Conservation (phyloP, 169 alveolate genomes). For the Eimeria zaria region DNA sequence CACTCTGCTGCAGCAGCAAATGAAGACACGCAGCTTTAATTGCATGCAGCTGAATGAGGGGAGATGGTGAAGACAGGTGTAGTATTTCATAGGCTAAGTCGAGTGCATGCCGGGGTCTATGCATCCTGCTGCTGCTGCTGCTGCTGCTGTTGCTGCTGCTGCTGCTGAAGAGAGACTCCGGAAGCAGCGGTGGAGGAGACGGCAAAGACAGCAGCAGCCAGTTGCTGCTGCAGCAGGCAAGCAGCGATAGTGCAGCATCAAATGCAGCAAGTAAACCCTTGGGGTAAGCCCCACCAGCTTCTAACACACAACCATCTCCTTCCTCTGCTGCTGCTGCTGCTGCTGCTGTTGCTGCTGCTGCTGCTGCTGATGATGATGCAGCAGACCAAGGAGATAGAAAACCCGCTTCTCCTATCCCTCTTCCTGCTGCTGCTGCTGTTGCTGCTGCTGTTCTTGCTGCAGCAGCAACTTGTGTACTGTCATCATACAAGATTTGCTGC, state of each 20-base stretch:
- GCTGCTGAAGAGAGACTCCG: constrained; percentile 20
- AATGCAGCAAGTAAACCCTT: constrained; percentile 55
- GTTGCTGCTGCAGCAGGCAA: constrained; percentile 51
- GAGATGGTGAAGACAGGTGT: constrained; percentile 32
- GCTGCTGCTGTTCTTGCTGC: constrained; percentile 49
- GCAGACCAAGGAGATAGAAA: no score
- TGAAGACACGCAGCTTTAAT: constrained; percentile 59
- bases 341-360: neutral
- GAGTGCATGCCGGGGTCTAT: constrained; percentile 16
- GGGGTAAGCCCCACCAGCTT: constrained; percentile 51
- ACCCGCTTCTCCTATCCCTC: no score
- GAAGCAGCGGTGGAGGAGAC: constrained; percentile 24
- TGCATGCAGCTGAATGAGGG: constrained; percentile 15
- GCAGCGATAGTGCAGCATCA: constrained; percentile 37
- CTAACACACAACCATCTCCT: constrained; percentile 7
- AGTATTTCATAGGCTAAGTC: constrained; percentile 62
- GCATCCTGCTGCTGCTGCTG: constrained; percentile 34
- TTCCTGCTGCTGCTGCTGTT: neutral
- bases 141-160: constrained; percentile 42
- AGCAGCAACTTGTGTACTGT: neutral
- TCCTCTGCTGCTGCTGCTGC: constrained; percentile 48
- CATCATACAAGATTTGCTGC: constrained; percentile 25
- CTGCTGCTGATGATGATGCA: no score
- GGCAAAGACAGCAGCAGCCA: constrained; percentile 60
- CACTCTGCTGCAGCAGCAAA: constrained; percentile 46